Evolutionary conservation across 805 yeast genomes (phyloP), one percentile per base, ranked within the genome.

Genomic region (Candida namnaoensis): DNA sequence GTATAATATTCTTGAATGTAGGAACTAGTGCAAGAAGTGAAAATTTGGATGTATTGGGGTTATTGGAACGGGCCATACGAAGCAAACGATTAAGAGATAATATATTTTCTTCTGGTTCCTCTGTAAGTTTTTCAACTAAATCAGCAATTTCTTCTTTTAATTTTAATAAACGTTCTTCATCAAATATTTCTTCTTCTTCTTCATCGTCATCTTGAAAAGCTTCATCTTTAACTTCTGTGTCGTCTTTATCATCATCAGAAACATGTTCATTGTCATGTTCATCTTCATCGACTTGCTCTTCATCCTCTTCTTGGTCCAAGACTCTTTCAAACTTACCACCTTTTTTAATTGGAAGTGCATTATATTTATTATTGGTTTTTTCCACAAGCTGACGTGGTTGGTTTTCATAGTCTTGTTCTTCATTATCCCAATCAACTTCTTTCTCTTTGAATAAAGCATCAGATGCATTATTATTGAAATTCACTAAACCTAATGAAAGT

Each of bases 91-190:
- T 71, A 11, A 90, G 65, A 27, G 78, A 67, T 12, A 74, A 56
- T 7, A 82, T 69, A 53, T 90, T 76, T 53, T 87, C 95, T 59
- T 93, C 98, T 7, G 98, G 96, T 44, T 87, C 86, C 57, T 88
- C 95, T 52, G 78, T 78, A 32, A 91, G 63, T 35, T 74, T 73
- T 34, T 86, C 84, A 1, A 95, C 96, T 38, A 82, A 60, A 15
- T 74, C 78, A 0, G 98, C 96, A 35, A 93, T 75, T 42, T 84
- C 86, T 62, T 88, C 97, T 53, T 88, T 85, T 35, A 84, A 66
- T 43, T 75, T 72, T 7, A 71, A 50, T 25, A 86, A 65, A 42
- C 68, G 69, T 56, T 83, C 83, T 43, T 65, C 71, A 0, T 75
- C 67, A 45, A 78, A 77, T 24, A 61, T 62, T 40, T 69, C 72